Base-by-base conservation (phyloP, 148 eudicot species). In the Talinum fruticosum region DNA sequence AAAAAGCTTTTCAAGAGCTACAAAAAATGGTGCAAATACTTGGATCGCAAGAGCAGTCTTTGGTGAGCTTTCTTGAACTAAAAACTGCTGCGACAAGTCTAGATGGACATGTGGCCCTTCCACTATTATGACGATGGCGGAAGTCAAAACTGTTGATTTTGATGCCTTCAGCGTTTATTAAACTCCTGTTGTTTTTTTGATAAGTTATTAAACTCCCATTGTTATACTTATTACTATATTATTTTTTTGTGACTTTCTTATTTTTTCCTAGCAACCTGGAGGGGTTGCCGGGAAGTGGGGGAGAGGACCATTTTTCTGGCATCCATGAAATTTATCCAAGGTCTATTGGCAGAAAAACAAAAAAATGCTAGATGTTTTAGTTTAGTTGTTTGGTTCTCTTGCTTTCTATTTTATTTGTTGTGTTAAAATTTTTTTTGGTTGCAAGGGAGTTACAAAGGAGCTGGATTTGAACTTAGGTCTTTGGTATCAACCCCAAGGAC, bases 11-110 rank as follows among this genome's bases (percentile, higher is more conserved):
- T 96, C 90, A 93, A 93, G 86, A 93, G 89, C 87, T 96, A 93
- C 86, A 96, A 93, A 79, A 96, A 84, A 79, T 96, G 99, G 99
- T 96, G 99, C 99, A 91, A 89, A 82, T 96, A 91, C 83, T 87
- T 96, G 87, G 99, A 89, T 78, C 97, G 99, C 32, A 96, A 93
- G 83, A 96, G 99, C 82, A 96, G 99, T 83, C 96, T 96, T 35
- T 96, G 99, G 99, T 96, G 76, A 86, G 92, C 69, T 79, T 79
- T 75, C 61, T 80, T 12, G 36, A 41, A 34, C 75, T 82, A 29
- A 14, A 71, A 34, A 15, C 16, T 34, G 57, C 49, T 32, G 19
- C 33, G 1, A 41, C 14, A 36, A 14, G n/a, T 69, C 12, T 76
- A 36, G 45, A 23, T 33, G 15, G 23, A 30, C 8, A 8, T 69